phyloP scores from a whole-genome alignment of 345 rosid genomes.

The Eucalyptus pumila region DNA sequence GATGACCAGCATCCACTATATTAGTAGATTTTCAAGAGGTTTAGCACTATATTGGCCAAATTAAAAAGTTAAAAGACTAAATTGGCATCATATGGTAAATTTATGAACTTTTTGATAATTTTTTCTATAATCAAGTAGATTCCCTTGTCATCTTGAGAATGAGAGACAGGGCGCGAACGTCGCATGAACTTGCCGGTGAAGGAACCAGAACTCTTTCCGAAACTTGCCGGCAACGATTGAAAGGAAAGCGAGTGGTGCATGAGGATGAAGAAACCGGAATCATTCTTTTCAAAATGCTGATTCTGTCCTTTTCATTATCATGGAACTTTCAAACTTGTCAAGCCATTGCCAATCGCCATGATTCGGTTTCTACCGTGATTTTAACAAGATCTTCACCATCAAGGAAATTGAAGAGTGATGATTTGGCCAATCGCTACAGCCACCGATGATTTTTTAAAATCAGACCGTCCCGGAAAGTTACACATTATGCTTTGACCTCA shows the following conservation, averaged over 20 bases:
- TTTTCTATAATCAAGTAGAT: not conserved
- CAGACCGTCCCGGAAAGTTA: not conserved
- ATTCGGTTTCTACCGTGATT: too few relatives aligned
- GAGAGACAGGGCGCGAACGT: not conserved
- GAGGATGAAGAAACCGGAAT: not conserved
- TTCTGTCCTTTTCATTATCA: not conserved
- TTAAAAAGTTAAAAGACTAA: not conserved
- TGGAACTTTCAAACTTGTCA: not conserved
- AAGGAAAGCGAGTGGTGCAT: not conserved
- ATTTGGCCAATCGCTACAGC: not conserved
- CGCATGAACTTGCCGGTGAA: not conserved
- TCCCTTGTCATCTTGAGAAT: not conserved
- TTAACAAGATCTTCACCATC: too few relatives aligned
- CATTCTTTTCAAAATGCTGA: not conserved
- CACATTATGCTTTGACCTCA: not conserved
- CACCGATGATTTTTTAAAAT: not conserved
- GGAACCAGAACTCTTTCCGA: not conserved
- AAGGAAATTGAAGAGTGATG: not conserved
- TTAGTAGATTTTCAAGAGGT: not conserved
- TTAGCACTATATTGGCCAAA: accelerated
- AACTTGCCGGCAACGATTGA: not conserved
- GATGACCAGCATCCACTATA: accelerated
- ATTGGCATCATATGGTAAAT: not conserved
- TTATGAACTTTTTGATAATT: too few relatives aligned
- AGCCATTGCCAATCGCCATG: not conserved